Percentiles rank a stretch among this genome's conserved stretches.
Evolutionary conservation across 176 grass and related monocot genomes (phyloP).

Genomic region (Zizania latifolia): DNA sequence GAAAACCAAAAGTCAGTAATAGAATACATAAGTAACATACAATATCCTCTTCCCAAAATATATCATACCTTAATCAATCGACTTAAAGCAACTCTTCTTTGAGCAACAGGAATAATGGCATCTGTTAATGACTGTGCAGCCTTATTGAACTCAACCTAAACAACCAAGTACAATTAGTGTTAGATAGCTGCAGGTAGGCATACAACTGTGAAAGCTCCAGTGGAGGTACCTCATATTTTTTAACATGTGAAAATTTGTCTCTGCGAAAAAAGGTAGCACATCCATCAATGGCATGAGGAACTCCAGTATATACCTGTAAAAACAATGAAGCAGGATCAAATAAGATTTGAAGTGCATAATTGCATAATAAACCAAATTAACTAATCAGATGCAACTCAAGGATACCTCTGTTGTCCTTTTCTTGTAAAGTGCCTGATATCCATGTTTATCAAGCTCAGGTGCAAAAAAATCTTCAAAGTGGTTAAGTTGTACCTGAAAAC

Average conservation of each 20-base stretch:
- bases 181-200: slow-evolving; percentile 21
- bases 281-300: slow-evolving; percentile 60
- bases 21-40: background rate
- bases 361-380: slow-evolving; percentile 14
- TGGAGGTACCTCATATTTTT: slow-evolving; percentile 91
- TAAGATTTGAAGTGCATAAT: background rate
- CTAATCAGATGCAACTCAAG: slow-evolving; percentile 3
- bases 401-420: slow-evolving; percentile 91
- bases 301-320: slow-evolving; percentile 68
- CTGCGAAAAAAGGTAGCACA: slow-evolving; percentile 99
- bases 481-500: slow-evolving; percentile 78
- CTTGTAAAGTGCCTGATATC: slow-evolving; percentile 98
- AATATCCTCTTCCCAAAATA: background rate
- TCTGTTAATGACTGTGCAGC: slow-evolving; percentile 99
- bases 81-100: slow-evolving; percentile 79
- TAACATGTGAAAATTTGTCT: slow-evolving; percentile 98
- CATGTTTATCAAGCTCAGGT: slow-evolving; percentile 97
- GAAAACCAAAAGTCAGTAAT: slow-evolving; percentile 1
- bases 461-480: slow-evolving; percentile 95
- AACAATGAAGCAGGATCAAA: slow-evolving; percentile 24
- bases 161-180: slow-evolving; percentile 33
- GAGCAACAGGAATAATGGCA: slow-evolving; percentile 67
- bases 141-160: slow-evolving; percentile 99
- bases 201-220: background rate
- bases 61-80: slow-evolving; percentile 77